phyloP scores from a whole-genome alignment of 208 protist genomes.

The Wallacemonas sp. region DNA sequence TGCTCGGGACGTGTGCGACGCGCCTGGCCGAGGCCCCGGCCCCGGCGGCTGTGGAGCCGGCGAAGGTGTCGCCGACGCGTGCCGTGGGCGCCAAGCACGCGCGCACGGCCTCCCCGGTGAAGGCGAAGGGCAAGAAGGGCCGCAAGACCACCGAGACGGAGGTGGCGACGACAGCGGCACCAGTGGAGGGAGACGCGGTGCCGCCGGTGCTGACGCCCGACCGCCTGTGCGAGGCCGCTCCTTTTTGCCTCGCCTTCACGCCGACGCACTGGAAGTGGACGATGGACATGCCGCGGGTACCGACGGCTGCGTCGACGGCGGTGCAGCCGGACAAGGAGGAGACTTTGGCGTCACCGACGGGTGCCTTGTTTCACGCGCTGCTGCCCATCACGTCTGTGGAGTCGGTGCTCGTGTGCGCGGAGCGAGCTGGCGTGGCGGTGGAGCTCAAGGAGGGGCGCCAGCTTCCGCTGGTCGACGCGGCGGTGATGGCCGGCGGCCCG shows the following conservation, averaged over 20 bases:
- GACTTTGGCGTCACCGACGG: not conserved
- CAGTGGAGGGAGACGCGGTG: too few species aligned
- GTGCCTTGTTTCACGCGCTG: conserved; percentile 39
- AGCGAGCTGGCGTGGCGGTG: conserved; percentile 52
- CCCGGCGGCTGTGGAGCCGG: too few species aligned
- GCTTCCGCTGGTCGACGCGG: conserved; percentile 42
- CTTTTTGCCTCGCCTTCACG: conserved; percentile 44
- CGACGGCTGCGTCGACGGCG: not conserved
- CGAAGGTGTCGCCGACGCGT: too few species aligned
- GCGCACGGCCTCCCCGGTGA: not conserved
- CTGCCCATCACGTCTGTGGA: conserved; percentile 54
- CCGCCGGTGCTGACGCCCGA: not conserved
- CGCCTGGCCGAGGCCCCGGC: too few species aligned
- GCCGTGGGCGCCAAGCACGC: conserved; percentile 2
- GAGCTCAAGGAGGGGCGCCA: conserved; percentile 52
- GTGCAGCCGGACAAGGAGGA: not conserved
- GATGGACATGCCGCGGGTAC: conserved; percentile 41
- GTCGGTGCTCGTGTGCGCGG: conserved; percentile 55
- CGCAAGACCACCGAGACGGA: conserved; percentile 1
- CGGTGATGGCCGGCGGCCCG: conserved; percentile 30
- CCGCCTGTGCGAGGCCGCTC: not conserved
- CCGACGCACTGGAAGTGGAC: conserved; percentile 66
- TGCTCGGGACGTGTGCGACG: conserved; percentile 15
- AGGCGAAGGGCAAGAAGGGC: conserved; percentile 18
- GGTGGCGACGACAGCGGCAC: not conserved